Evolutionary conservation across 768 basidiomycete species (phyloP).

Genomic region (Podaxis carcinomalis): DNA sequence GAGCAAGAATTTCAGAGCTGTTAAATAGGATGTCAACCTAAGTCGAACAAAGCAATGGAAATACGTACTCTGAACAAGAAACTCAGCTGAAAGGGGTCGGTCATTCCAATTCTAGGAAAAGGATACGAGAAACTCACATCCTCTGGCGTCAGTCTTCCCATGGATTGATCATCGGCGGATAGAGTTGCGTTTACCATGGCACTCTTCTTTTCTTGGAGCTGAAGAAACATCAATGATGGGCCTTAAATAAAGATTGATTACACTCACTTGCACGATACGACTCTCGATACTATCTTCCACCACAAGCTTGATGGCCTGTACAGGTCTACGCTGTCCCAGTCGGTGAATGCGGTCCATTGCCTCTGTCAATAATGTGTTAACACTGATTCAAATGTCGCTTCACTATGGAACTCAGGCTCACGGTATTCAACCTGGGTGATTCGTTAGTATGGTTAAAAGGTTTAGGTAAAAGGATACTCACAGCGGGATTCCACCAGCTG

Average conservation of each 20-base stretch:
- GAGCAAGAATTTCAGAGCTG: not conserved
- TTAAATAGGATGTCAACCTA: not conserved
- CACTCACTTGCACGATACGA: constrained; percentile 78
- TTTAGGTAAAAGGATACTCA: constrained; percentile 23
- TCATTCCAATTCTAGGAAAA: constrained; percentile 11
- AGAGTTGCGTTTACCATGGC: constrained; percentile 92
- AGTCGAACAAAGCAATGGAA: not conserved
- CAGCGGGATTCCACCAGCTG: constrained; percentile 99
- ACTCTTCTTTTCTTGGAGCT: constrained; percentile 96
- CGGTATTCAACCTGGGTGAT: constrained; percentile 67
- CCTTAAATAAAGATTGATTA: not conserved
- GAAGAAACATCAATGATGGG: constrained; percentile 1
- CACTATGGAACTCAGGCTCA: constrained; percentile 32
- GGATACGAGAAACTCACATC: constrained; percentile 42
- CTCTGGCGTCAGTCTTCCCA: constrained; percentile 90
- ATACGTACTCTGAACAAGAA: constrained; percentile 54
- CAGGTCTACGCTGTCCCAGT: constrained; percentile 90
- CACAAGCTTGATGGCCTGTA: constrained; percentile 90
- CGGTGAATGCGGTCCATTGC: constrained; percentile 98
- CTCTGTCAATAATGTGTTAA: constrained; percentile 41
- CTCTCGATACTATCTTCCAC: constrained; percentile 96
- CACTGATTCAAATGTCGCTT: not conserved
- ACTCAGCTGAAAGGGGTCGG: constrained; percentile 33
- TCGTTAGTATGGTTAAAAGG: not conserved
- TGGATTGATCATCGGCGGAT: constrained; percentile 81